Evolutionary conservation across 1,139 yeast species (phyloP), one percentile per base, ranked within the genome.

Genomic region (Debaryomycetaceae sp.): DNA sequence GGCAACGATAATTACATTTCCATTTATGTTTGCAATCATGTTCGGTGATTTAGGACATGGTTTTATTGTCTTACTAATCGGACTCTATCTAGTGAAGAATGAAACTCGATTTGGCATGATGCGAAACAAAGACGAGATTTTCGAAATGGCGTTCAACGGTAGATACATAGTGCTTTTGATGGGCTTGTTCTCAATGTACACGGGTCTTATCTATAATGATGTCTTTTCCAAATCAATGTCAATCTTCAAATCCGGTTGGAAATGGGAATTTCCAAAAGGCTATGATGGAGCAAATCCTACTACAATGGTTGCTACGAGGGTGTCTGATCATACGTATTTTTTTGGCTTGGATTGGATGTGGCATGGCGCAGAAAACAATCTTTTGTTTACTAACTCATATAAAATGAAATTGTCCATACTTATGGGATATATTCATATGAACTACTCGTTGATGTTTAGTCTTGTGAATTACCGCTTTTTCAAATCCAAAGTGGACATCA

Each of bases 41-140:
- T 93, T 93, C 75, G 99, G 99, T 66, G 99, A 93, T 69, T 68
- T 91, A 49, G 99, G 99, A 4, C 99, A 93, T 64, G 99, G 99
- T 14, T 72, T 89, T 44, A 78, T 95, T 49, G 74, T 95, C 56
- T 71, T 83, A 39, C 64, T 88, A 51, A 91, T 87, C 8, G 95
- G 95, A 6, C 62, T 81, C 33, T 73, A 75, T 38, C 70, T 93
- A 56, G 90, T 93, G 13, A 54, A 77, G 42, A 83, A 85, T 57
- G 99, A 93, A 65, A 66, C 66, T 45, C 68, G 70, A 43, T 76
- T 93, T 49, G 85, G 77, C 17, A 74, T 76, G 43, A 76, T 83
- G 78, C 78, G 83, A 53, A 74, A 81, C 50, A 83, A 90, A 56
- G 98, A 89, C 62, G 99, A 93, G 65, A 89, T 93, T 41, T 88